phyloP scores from a whole-genome alignment of 306 rosid genomes.

The Psophocarpus tetragonolobus region DNA sequence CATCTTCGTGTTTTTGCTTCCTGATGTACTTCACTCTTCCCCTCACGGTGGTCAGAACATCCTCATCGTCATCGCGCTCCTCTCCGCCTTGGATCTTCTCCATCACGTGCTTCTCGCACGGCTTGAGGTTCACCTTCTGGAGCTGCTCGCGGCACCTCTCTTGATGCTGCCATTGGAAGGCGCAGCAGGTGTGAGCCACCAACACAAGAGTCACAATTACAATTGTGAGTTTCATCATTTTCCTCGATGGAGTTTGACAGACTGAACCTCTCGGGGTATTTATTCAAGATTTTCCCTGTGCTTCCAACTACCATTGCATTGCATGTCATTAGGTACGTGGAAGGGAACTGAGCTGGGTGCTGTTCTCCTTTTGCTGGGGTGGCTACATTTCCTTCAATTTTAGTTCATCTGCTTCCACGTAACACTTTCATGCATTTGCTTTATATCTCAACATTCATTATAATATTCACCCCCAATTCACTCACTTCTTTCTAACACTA shows the following conservation, averaged over 20 bases:
- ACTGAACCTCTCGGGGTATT: background rate
- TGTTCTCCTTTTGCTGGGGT: constrained; percentile 12
- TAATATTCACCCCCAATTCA: no score
- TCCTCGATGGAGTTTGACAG: background rate
- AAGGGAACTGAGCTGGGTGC: background rate
- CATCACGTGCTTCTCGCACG: constrained; percentile 2
- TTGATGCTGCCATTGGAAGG: background rate
- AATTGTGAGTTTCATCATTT: constrained; percentile 13
- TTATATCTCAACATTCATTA: no score
- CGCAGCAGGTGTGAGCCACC: background rate
- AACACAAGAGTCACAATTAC: background rate
- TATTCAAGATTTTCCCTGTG: constrained; percentile 24
- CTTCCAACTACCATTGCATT: no score
- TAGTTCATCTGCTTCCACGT: constrained; percentile 29
- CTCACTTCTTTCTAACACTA: no score
- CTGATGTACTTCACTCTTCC: background rate
- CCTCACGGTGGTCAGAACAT: background rate
- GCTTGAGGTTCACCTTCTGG: background rate
- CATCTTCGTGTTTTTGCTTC: rapidly evolving
- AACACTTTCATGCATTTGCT: background rate
- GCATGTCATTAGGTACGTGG: constrained; percentile 43
- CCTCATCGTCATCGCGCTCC: background rate
- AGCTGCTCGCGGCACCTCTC: constrained; percentile 7
- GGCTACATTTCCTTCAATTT: constrained; percentile 24
- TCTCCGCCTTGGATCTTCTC: background rate